These are phyloP conservation scores for Neonectria punicea DNA, from an alignment of 2,329 filamentous ascomycete species.

Conservation along the genomic window DNA sequence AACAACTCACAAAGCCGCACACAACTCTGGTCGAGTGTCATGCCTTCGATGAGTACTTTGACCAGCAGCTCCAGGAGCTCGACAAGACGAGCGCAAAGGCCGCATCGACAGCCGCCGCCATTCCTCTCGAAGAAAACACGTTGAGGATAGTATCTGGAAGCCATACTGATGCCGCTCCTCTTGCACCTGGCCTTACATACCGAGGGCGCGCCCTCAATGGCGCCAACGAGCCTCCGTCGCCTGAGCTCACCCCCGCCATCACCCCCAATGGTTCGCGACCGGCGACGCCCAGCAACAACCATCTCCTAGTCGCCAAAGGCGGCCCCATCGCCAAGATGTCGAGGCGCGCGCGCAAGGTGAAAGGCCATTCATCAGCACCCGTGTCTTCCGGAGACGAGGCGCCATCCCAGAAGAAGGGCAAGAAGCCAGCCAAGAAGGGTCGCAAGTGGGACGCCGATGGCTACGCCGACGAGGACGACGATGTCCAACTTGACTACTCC, in stretches of 20 bases:
- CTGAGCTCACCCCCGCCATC: constrained; percentile 74
- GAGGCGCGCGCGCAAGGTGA: constrained; percentile 76
- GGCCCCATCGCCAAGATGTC: constrained; percentile 82
- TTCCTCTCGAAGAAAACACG: constrained; percentile 47
- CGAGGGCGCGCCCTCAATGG: constrained; percentile 51
- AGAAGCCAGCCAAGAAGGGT: constrained; percentile 83
- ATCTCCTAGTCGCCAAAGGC: constrained; percentile 75
- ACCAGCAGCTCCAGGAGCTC: constrained; percentile 88
- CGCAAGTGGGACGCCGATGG: constrained; percentile 94
- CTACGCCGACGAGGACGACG: constrained; percentile 83
- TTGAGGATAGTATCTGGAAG: constrained; percentile 44
- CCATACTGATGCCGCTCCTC: constrained; percentile 31
- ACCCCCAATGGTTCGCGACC: constrained; percentile 84
- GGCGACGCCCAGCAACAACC: constrained; percentile 74
- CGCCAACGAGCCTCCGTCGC: constrained; percentile 58
- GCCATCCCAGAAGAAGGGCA: constrained; percentile 61
- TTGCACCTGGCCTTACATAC: constrained; percentile 54
- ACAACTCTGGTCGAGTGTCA: constrained; percentile 81
- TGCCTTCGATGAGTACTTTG: constrained; percentile 91
- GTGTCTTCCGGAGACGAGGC: constrained; percentile 88
- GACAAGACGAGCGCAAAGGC: constrained; percentile 64
- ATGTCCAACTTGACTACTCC: constrained; percentile 89
- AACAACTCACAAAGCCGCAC: constrained; percentile 84
- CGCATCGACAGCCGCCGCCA: constrained; percentile 40
- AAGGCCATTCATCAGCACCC: constrained; percentile 73